phyloP scores from a whole-genome alignment of 768 basidiomycete genomes.

The Artomyces pyxidatus region DNA sequence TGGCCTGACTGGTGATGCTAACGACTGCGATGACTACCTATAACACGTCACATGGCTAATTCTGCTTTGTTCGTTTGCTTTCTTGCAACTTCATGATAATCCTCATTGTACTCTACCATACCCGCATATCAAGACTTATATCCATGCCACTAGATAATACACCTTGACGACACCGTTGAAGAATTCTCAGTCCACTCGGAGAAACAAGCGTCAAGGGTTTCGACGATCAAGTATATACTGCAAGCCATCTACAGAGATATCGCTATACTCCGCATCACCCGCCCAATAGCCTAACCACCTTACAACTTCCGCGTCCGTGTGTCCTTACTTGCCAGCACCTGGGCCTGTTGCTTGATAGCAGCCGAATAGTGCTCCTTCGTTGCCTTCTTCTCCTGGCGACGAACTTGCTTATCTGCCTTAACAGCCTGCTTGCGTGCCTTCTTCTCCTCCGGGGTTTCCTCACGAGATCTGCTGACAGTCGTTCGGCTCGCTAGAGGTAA shows the following conservation, averaged over 20 bases:
- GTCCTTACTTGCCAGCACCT: conserved; percentile 37
- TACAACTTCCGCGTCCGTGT: conserved; percentile 24
- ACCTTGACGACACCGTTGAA: too few species aligned
- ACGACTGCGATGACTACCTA: background rate
- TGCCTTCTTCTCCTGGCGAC: conserved; percentile 60
- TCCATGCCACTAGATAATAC: background rate
- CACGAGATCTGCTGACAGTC: conserved; percentile 61
- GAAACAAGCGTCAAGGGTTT: too few species aligned
- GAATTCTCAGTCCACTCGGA: too few species aligned
- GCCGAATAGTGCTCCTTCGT: conserved; percentile 54
- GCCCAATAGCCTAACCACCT: background rate
- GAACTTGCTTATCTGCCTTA: conserved; percentile 55
- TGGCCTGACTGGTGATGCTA: conserved; percentile 32
- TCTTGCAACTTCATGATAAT: background rate
- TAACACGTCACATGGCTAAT: background rate
- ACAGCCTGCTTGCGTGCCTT: conserved; percentile 62
- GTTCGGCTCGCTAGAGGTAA: conserved; percentile 28
- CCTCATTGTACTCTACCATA: conserved; percentile 9
- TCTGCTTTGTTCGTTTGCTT: background rate
- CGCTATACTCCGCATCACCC: too few species aligned
- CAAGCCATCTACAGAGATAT: too few species aligned
- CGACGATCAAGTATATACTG: too few species aligned
- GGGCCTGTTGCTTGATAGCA: conserved; percentile 56
- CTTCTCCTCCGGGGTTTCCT: conserved; percentile 72
- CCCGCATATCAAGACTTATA: conserved; percentile 7